Evolutionary conservation across 2,329 filamentous ascomycete genomes (phyloP).

Genomic region (Pseudomassariella vexata): DNA sequence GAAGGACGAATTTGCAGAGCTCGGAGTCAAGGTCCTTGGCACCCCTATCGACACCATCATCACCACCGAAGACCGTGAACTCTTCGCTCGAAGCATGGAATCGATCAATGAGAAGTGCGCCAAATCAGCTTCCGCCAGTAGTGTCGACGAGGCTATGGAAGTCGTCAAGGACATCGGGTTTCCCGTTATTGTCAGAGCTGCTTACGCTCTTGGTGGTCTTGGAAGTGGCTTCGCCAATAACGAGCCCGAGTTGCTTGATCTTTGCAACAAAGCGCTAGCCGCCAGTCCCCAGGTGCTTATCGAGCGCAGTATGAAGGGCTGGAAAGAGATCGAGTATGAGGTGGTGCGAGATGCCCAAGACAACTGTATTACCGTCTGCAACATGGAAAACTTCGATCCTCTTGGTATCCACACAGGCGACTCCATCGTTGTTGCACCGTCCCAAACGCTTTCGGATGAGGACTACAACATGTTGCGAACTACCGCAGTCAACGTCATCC

Average conservation of each 20-base stretch:
- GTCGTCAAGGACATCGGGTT: conserved; percentile 90
- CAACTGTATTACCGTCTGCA: conserved; percentile 99
- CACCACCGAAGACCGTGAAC: conserved; percentile 94
- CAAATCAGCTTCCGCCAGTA: conserved; percentile 90
- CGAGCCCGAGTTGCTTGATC: conserved; percentile 71
- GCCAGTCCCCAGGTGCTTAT: conserved; percentile 94
- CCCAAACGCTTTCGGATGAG: conserved; percentile 92
- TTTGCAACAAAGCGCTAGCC: conserved; percentile 92
- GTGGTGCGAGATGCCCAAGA: conserved; percentile 92
- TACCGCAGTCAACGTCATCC: conserved; percentile 93
- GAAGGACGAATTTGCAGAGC: conserved; percentile 89
- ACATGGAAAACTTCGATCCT: conserved; percentile 99
- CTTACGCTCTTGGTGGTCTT: conserved; percentile 90
- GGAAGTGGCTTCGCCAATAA: conserved; percentile 95
- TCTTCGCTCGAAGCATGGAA: conserved; percentile 97
- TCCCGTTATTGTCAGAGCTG: conserved; percentile 93
- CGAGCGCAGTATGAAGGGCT: conserved; percentile 98
- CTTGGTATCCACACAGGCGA: conserved; percentile 97
- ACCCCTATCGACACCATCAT: conserved; percentile 98
- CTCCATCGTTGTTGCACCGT: conserved; percentile 95
- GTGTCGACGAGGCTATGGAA: conserved; percentile 79
- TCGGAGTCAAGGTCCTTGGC: conserved; percentile 90
- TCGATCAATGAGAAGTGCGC: conserved; percentile 97
- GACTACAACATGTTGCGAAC: conserved; percentile 99
- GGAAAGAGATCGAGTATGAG: conserved; percentile 99